These are phyloP conservation scores for Saccharomycopsis fibuligera DNA, from an alignment of 805 yeast species.

Conservation along the genomic window DNA sequence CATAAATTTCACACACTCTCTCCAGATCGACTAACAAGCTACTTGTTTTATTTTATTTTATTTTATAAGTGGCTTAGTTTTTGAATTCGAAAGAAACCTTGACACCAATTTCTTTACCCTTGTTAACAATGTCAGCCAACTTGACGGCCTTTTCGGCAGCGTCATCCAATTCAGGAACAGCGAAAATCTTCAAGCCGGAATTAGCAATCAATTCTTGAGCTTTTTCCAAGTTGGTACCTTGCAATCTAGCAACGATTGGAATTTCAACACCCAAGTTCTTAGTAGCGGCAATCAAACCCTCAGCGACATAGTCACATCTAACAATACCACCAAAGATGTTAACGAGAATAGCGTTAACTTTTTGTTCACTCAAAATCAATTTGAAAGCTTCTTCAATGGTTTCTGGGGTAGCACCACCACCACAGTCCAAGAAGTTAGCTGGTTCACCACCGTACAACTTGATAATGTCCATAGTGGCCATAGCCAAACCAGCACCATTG, in stretches of 20 bases:
- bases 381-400: conserved; percentile 96
- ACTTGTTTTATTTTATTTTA: too few relatives aligned
- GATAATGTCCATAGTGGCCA: conserved; percentile 99
- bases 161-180: conserved; percentile 88
- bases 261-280: conserved; percentile 84
- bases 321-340: conserved; percentile 99
- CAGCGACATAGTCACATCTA: conserved; percentile 98
- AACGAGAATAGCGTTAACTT: conserved; percentile 92
- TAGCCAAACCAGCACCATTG: conserved; percentile 99
- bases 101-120: conserved; percentile 41
- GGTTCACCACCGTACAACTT: conserved; percentile 98
- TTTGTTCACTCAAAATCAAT: conserved; percentile 81
- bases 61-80: too few relatives aligned
- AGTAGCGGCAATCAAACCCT: conserved; percentile 93
- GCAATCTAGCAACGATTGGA: conserved; percentile 96
- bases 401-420: conserved; percentile 99
- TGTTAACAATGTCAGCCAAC: conserved; percentile 38
- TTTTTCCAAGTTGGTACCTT: conserved; percentile 91
- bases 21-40: too few relatives aligned
- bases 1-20: too few relatives aligned
- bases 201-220: conserved; percentile 82
- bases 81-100: too few relatives aligned
- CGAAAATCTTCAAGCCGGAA: conserved; percentile 88
- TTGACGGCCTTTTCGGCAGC: conserved; percentile 95
- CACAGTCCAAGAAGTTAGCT: conserved; percentile 98